Evolutionary conservation across 1,284 basidiomycete species (phyloP), one percentile per base, ranked within the genome.

Genomic region (Cutaneotrichosporon mucoides): DNA sequence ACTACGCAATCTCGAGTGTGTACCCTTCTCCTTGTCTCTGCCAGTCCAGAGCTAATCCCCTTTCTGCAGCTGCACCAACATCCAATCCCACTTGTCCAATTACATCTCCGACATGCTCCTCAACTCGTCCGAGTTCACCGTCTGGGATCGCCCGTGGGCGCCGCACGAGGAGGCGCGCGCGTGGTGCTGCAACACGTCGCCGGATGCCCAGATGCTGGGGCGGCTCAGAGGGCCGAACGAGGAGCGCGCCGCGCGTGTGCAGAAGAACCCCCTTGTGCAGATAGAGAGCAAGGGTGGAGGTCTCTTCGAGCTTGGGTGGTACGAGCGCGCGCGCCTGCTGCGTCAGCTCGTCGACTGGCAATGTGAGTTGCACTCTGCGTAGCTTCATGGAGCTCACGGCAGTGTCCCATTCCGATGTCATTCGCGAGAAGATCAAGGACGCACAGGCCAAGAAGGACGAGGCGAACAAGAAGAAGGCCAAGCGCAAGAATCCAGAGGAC

Each of bases 331-430:
- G 7, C 66, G 65, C 43, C 57, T 78, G 36, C 55, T 78, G 9
- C 68, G 76, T 36, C 76, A 78, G 62, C 46, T 78, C 50, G 76
- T 77, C 15, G 76, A 78, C 64, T 78, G 76, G 76, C 76, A 77
- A 58, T 64, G 76, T 73, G 57, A 55, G 69, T 71, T 35, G 6
- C n/a, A n/a, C n/a, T 5, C 12, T 5, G 15, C 4, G 50, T 16
- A 9, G 16, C 44, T 37, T 16, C 34, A 15, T 0, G 36, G 13
- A 46, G 43, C 55, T 61, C 15, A 53, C 43, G n/a, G 5, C 56
- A 76, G 75, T 76, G 57, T 67, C 68, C 33, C 70, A 76, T 47
- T 59, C 69, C 0, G 73, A 74, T 4, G 41, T 11, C 5, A 73
- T 76, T 15, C 61, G 73, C 37, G 63, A 60, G 8, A 66, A 66